Conservation (phyloP, 495 filamentous ascomycete species). For the Podospora bellae-mahoneyi region DNA sequence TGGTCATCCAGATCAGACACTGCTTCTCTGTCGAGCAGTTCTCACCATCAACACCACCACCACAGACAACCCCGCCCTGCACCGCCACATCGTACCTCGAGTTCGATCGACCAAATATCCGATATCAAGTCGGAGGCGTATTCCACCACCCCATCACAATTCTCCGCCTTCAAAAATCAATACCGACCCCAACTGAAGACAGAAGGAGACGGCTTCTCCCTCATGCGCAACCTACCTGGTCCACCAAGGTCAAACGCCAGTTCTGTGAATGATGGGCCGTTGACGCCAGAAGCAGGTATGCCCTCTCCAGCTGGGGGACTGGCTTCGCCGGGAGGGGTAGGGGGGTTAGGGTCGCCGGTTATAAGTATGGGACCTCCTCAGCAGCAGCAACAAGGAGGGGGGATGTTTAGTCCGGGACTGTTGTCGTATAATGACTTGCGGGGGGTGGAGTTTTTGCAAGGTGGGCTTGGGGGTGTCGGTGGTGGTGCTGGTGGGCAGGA, state of each 20-base stretch:
- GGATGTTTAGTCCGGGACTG: slow-evolving; percentile 17
- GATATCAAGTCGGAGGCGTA: slow-evolving; percentile 19
- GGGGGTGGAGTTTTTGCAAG: slow-evolving; percentile 47
- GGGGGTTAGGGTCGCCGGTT: background rate
- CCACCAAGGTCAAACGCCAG: slow-evolving; percentile 35
- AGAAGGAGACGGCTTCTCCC: slow-evolving; percentile 39
- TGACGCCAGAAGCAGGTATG: slow-evolving; percentile 34
- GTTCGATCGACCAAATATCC: slow-evolving; percentile 9
- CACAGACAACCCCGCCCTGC: slow-evolving; percentile 5
- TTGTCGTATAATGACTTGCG: slow-evolving; percentile 42
- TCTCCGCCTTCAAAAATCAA: slow-evolving; percentile 22
- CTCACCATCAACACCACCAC: slow-evolving; percentile 4
- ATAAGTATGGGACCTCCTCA: slow-evolving; percentile 6
- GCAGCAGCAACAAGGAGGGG: slow-evolving; percentile 17
- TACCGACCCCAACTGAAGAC: slow-evolving; percentile 39
- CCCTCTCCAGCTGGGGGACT: background rate
- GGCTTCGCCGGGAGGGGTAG: background rate
- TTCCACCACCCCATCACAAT: slow-evolving; percentile 21
- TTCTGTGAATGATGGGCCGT: slow-evolving; percentile 27
- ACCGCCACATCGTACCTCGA: slow-evolving; percentile 7
- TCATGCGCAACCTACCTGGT: slow-evolving; percentile 35
- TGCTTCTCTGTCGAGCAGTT: slow-evolving; percentile 15
- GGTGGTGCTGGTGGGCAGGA: slow-evolving; percentile 23
- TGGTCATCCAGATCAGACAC: slow-evolving; percentile 28
- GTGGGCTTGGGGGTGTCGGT: background rate